Conservation (phyloP, 352 stramenopile genomes). For the Elongisporangium anandrum region DNA sequence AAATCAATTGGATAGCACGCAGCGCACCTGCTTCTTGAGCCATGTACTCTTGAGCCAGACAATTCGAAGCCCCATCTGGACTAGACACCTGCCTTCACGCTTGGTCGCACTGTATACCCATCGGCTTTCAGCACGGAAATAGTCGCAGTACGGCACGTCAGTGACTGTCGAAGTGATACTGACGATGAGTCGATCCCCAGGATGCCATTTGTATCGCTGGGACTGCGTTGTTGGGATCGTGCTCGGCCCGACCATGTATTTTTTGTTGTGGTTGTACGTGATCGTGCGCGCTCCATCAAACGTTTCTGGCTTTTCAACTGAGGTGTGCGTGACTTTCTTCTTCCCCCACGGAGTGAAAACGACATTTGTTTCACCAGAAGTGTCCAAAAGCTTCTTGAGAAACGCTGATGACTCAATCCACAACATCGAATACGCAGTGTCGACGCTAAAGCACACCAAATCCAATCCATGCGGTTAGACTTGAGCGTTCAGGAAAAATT, state of each 20-base stretch:
- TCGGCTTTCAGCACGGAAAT: conserved; percentile 82
- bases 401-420: conserved; percentile 65
- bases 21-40: conserved; percentile 79
- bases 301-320: conserved; percentile 44
- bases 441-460: conserved; percentile 30
- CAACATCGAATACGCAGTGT: conserved; percentile 50
- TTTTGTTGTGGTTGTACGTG: conserved; percentile 81
- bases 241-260: conserved; percentile 84
- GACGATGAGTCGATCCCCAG: conserved; percentile 46
- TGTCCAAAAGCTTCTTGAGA: conserved; percentile 34
- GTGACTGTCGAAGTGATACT: conserved; percentile 69
- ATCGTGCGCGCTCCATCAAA: conserved; percentile 60
- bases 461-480: no score
- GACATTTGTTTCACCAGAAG: conserved; percentile 54
- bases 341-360: conserved; percentile 47
- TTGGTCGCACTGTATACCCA: conserved; percentile 75
- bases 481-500: no score
- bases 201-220: conserved; percentile 58
- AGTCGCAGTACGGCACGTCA: conserved; percentile 82
- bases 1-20: neutral
- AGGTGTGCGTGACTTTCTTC: conserved; percentile 39
- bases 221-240: conserved; percentile 70
- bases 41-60: conserved; percentile 83
- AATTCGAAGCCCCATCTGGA: conserved; percentile 66
- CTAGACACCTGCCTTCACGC: conserved; percentile 27